Percentiles rank a stretch among this genome's conserved stretches.
Evolutionary conservation across 352 stramenopile species (phyloP).

Genomic region (Hyaloperonospora brassicae): DNA sequence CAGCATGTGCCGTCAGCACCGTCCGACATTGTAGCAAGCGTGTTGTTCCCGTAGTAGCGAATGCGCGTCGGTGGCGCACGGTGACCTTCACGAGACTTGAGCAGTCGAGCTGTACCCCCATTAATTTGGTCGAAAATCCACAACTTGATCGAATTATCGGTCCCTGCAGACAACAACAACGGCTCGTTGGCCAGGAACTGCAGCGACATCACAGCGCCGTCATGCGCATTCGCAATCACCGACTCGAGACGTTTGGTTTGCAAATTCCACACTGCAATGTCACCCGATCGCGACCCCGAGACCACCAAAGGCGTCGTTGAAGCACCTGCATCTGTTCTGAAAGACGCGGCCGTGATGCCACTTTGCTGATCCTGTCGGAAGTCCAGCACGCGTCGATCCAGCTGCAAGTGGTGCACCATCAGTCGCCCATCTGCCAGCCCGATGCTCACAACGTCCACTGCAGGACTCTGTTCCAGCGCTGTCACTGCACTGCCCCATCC

Average conservation of each 20-base stretch:
- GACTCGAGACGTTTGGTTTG: constrained; percentile 82
- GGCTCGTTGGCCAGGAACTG: constrained; percentile 85
- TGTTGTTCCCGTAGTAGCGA: constrained; percentile 89
- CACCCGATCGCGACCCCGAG: constrained; percentile 61
- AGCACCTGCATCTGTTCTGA: constrained; percentile 76
- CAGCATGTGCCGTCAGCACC: constrained; percentile 79
- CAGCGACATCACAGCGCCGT: constrained; percentile 63
- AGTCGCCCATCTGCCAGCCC: constrained; percentile 76
- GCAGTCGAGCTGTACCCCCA: constrained; percentile 64
- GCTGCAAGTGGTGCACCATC: constrained; percentile 82
- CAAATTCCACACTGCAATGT: constrained; percentile 89
- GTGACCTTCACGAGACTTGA: constrained; percentile 86
- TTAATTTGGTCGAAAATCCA: constrained; percentile 92
- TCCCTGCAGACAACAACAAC: constrained; percentile 76
- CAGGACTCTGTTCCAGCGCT: constrained; percentile 78
- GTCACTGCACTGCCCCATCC: constrained; percentile 61
- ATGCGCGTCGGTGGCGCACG: constrained; percentile 76
- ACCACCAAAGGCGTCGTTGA: constrained; percentile 49
- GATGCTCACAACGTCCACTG: constrained; percentile 85
- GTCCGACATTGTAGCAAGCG: constrained; percentile 72
- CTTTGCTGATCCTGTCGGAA: constrained; percentile 74
- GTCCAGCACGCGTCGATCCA: constrained; percentile 74
- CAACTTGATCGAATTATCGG: constrained; percentile 89
- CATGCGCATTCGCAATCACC: constrained; percentile 66
- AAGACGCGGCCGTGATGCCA: constrained; percentile 79